Base-by-base conservation (phyloP, 306 rosid genomes). In the Psophocarpus tetragonolobus region DNA sequence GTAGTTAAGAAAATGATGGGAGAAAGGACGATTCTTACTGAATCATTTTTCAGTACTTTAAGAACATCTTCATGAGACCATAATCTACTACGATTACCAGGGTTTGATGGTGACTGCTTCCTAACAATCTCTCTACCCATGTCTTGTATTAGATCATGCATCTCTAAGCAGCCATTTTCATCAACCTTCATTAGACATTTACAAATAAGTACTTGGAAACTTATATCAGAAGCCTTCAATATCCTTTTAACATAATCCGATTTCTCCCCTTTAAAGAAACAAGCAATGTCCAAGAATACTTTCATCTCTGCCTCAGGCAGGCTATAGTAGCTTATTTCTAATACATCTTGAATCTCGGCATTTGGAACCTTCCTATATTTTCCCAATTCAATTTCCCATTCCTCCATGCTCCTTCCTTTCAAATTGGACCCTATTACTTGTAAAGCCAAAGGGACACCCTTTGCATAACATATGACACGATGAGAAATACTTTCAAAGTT, bases 91-190 rank as follows among this genome's bases (percentile, higher is more conserved):
- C 80, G 79, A 1, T 30, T 23, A 18, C 79, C 74, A 17, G 26
- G 62, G 36, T 73, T 23, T 18, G 42, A 18, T 1, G 75, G 50
- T 0, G 79, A 60, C 1, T 80, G 15, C 8, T 50, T 35, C 17
- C 51, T 44, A 9, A 80, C 79, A 73, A 80, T 38, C 47, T 64
- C 79, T 65, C 15, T 73, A 8, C 79, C 84, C 51, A 80, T 73
- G 1, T 64, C 29, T 54, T 71, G 83, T 62, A 80, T 71, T 26
- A 80, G 45, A 12, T 79, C 78, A 79, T 79, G 78, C 58, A 73
- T 51, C 0, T 17, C 30, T 8, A 80, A 36, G 26, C 33, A 35
- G 18, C 70, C 70, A 21, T 29, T 0, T 39, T 32, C 62, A 61
- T 73, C 74, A 64, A 29, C 1, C 4, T 38, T 48, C 35, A 79